Evolutionary conservation across 768 basidiomycete genomes (phyloP).

Genomic region (Hygrophorus pudorinus): DNA sequence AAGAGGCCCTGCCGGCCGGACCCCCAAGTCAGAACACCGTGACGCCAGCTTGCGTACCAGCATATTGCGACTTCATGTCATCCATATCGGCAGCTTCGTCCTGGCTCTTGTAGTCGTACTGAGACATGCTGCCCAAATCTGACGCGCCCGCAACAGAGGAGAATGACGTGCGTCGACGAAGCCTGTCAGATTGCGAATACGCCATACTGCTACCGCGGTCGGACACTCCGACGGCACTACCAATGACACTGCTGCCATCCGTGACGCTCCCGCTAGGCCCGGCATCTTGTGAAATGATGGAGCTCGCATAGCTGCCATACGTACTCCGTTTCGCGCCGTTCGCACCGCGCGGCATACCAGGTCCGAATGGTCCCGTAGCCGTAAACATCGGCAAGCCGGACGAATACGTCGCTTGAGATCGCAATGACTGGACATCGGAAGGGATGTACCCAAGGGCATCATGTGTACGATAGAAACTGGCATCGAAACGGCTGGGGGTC

Average conservation of each 20-base stretch:
- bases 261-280: slow-evolving; percentile 46
- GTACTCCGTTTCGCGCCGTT: slow-evolving; percentile 65
- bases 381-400: slow-evolving; percentile 85
- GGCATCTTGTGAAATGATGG: slow-evolving; percentile 88
- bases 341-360: slow-evolving; percentile 51
- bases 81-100: slow-evolving; percentile 73
- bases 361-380: slow-evolving; percentile 58
- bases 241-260: slow-evolving; percentile 54
- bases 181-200: slow-evolving; percentile 86
- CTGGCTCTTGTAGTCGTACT: slow-evolving; percentile 83
- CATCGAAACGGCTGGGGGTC: slow-evolving; percentile 90
- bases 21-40: slow-evolving; percentile 60
- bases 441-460: slow-evolving; percentile 92
- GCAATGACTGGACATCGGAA: slow-evolving; percentile 89
- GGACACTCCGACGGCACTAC: slow-evolving; percentile 34
- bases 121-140: slow-evolving; percentile 71
- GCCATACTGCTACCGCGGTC: slow-evolving; percentile 41
- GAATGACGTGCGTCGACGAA: slow-evolving; percentile 70
- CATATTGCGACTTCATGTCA: slow-evolving; percentile 84
- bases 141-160: slow-evolving; percentile 58
- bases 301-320: slow-evolving; percentile 78
- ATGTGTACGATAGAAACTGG: slow-evolving; percentile 92
- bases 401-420: slow-evolving; percentile 94
- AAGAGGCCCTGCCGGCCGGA: not conserved
- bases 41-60: slow-evolving; percentile 76